A percentile compares a stretch with the other conserved stretches of the same genome.
phyloP scores from a whole-genome alignment of 2,329 filamentous ascomycete species.

The Xylariomycetidae sp. region DNA sequence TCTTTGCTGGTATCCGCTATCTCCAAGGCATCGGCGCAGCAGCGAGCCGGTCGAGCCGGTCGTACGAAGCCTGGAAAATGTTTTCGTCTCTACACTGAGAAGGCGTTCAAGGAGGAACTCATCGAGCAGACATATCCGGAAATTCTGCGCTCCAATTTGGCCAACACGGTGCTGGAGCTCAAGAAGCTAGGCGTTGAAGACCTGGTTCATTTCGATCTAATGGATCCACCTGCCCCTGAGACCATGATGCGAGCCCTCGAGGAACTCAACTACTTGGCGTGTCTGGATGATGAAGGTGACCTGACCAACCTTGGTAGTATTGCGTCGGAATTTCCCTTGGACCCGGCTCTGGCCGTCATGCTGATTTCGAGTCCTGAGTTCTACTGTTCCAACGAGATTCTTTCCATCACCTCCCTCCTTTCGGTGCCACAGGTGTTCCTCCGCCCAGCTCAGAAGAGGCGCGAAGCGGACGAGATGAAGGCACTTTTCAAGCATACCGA shows the following conservation, averaged over 20 bases:
- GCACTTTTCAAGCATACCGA: conserved; percentile 85
- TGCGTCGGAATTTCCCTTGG: conserved; percentile 92
- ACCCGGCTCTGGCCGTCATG: conserved; percentile 94
- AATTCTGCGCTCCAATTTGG: conserved; percentile 88
- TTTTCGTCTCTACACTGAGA: conserved; percentile 93
- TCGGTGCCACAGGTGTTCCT: conserved; percentile 94
- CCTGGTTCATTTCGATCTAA: conserved; percentile 95
- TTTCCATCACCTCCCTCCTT: conserved; percentile 88
- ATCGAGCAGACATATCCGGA: conserved; percentile 97
- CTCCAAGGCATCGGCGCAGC: conserved; percentile 94
- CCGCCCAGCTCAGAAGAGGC: conserved; percentile 77
- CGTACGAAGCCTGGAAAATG: conserved; percentile 98
- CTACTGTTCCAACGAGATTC: conserved; percentile 96
- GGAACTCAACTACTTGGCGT: conserved; percentile 95
- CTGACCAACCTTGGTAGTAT: conserved; percentile 80
- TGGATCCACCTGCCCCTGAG: conserved; percentile 97
- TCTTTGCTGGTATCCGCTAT: conserved; percentile 97
- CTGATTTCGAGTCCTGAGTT: conserved; percentile 96
- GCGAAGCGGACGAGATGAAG: conserved; percentile 97
- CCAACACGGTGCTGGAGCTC: conserved; percentile 90
- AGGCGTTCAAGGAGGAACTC: conserved; percentile 94
- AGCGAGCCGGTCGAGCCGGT: conserved; percentile 97
- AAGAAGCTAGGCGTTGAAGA: conserved; percentile 97
- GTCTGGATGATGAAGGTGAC: conserved; percentile 93
- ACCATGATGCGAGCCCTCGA: conserved; percentile 97